A percentile compares a stretch with the other conserved stretches of the same genome.
These are phyloP conservation scores for Aegilops umbellulata DNA, from an alignment of 176 grass and related monocot species.

Conservation along the genomic window DNA sequence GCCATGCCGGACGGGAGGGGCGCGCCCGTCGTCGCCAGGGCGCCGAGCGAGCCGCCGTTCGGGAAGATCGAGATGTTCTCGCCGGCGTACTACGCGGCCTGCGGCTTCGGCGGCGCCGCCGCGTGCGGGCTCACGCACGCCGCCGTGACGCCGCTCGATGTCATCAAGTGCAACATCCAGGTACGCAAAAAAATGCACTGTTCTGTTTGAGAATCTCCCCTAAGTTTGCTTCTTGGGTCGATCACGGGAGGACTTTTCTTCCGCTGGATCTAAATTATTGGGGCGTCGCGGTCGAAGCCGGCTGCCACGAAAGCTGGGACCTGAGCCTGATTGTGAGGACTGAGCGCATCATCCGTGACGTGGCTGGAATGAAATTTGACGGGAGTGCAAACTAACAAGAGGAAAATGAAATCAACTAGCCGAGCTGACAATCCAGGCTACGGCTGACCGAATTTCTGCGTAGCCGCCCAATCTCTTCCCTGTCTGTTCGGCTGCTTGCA, in stretches of 20 bases:
- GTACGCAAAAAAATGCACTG: not conserved
- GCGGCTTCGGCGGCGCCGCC: conserved; percentile 64
- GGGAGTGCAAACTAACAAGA: not conserved
- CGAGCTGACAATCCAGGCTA: not conserved
- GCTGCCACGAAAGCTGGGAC: not conserved
- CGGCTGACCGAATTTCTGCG: no score
- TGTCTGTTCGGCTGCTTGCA: no score
- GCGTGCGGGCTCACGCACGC: conserved; percentile 84
- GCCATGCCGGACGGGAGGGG: not conserved
- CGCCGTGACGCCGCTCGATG: conserved; percentile 83
- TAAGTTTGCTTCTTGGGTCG: not conserved
- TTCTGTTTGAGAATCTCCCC: no score
- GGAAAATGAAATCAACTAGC: not conserved
- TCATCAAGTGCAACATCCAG: conserved; percentile 98
- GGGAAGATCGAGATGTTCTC: conserved; percentile 91
- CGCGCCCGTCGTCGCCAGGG: conserved; percentile 21
- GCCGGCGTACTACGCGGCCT: conserved; percentile 67
- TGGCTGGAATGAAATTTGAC: not conserved
- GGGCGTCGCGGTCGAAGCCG: not conserved
- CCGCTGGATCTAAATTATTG: not conserved
- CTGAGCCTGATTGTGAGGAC: not conserved
- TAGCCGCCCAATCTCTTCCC: no score
- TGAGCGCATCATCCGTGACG: not conserved
- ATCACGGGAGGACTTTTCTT: not conserved
- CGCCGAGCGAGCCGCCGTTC: conserved; percentile 71